These are phyloP conservation scores for Dactylella cylindrospora DNA, from an alignment of 2,329 filamentous ascomycete species.

Conservation along the genomic window DNA sequence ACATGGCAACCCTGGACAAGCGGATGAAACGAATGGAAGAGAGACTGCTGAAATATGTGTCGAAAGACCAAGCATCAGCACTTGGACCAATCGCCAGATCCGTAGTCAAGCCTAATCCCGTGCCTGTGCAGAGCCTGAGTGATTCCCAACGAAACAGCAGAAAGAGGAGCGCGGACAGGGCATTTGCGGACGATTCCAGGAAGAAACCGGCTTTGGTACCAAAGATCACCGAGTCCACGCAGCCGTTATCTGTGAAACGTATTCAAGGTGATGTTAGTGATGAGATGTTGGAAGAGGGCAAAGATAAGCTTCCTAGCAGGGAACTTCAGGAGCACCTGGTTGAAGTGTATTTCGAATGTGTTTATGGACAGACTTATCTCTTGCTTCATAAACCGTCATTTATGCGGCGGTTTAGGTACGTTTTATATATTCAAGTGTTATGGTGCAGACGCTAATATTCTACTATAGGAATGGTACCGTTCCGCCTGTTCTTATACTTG, in stretches of 20 bases:
- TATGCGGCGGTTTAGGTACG: constrained; percentile 77
- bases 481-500: constrained; percentile 87
- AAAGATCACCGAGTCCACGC: constrained; percentile 31
- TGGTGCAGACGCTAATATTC: constrained; percentile 45
- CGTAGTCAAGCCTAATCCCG: constrained; percentile 75
- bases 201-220: constrained; percentile 40
- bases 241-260: constrained; percentile 32
- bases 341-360: constrained; percentile 91
- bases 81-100: constrained; percentile 71
- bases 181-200: constrained; percentile 64
- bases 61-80: constrained; percentile 75
- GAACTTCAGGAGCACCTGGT: constrained; percentile 91
- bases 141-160: constrained; percentile 58
- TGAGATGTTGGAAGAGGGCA: constrained; percentile 76
- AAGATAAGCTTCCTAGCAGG: constrained; percentile 75
- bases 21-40: constrained; percentile 96
- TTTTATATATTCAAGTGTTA: constrained; percentile 36
- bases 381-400: constrained; percentile 95
- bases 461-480: constrained; percentile 67
- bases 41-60: constrained; percentile 91
- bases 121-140: constrained; percentile 60
- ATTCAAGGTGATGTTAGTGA: constrained; percentile 52
- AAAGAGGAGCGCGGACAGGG: constrained; percentile 83
- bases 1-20: constrained; percentile 99
- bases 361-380: constrained; percentile 94